These are phyloP conservation scores for Candida insectorum DNA, from an alignment of 805 yeast genomes.

Conservation along the genomic window DNA sequence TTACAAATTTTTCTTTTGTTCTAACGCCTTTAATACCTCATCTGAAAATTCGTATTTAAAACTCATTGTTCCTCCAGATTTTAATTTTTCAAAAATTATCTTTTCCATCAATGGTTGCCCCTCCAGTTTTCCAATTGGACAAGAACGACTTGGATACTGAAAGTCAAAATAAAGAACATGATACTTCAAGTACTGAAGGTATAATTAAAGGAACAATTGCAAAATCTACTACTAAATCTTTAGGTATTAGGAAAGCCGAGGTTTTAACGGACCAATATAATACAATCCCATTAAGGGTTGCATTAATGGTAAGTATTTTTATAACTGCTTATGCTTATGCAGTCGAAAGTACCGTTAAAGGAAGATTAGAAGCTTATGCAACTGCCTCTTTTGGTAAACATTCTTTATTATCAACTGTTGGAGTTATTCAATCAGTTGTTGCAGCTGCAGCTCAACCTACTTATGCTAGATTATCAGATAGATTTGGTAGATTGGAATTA, in stretches of 20 bases:
- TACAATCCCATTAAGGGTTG: slow-evolving; percentile 28
- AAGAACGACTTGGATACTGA: too few relatives aligned
- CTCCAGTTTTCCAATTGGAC: too few relatives aligned
- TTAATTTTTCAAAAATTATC: too few relatives aligned
- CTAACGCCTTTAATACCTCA: too few relatives aligned
- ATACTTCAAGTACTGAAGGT: background rate
- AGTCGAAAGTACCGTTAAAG: slow-evolving; percentile 11
- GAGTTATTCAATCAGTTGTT: slow-evolving; percentile 55
- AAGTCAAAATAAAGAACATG: too few relatives aligned
- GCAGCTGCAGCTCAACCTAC: slow-evolving; percentile 67
- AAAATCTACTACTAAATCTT: slow-evolving; percentile 21
- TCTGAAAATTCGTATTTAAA: too few relatives aligned
- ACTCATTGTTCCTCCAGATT: too few relatives aligned
- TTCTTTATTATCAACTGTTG: slow-evolving; percentile 56
- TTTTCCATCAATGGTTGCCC: too few relatives aligned
- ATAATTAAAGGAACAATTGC: slow-evolving; percentile 10
- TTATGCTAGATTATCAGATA: slow-evolving; percentile 61
- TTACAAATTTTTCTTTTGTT: too few relatives aligned
- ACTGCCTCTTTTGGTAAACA: slow-evolving; percentile 52
- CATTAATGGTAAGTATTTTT: slow-evolving; percentile 48
- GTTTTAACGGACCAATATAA: slow-evolving; percentile 47
- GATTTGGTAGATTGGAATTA: slow-evolving; percentile 62
- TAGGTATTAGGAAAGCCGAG: slow-evolving; percentile 58
- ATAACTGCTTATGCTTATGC: slow-evolving; percentile 55
- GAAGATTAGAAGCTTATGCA: slow-evolving; percentile 45